Conservation (phyloP, 495 filamentous ascomycete genomes). For the Letharia columbiana region DNA sequence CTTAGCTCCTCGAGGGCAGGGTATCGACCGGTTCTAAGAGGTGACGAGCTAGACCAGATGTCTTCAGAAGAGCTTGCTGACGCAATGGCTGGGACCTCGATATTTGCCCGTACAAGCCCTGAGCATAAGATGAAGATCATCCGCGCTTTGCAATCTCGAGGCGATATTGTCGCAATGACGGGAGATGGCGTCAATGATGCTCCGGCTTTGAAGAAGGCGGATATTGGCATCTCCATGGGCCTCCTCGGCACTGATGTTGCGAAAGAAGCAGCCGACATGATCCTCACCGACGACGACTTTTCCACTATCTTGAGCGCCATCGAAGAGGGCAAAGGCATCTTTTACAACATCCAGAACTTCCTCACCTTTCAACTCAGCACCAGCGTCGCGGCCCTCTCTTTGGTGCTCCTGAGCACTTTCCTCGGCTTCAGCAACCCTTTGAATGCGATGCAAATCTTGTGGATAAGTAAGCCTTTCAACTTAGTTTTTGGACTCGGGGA, state of each 20-base stretch:
- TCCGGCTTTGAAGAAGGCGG: conserved; percentile 90
- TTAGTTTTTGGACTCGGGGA: not conserved
- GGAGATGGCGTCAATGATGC: conserved; percentile 98
- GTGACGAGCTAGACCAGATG: conserved; percentile 89
- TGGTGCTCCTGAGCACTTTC: conserved; percentile 86
- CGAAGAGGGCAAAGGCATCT: conserved; percentile 97
- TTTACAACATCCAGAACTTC: conserved; percentile 99
- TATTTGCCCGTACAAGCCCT: conserved; percentile 92
- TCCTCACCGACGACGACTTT: conserved; percentile 95
- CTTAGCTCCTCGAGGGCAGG: conserved; percentile 34
- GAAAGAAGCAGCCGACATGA: conserved; percentile 99
- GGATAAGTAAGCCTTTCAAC: conserved; percentile 72
- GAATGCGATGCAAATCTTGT: conserved; percentile 98
- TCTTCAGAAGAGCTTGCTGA: conserved; percentile 70
- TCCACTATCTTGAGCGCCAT: conserved; percentile 94
- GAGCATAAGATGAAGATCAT: conserved; percentile 99
- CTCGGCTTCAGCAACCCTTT: conserved; percentile 88
- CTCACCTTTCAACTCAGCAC: conserved; percentile 97
- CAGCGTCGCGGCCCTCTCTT: conserved; percentile 82
- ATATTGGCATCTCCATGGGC: conserved; percentile 98
- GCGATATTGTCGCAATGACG: conserved; percentile 98
- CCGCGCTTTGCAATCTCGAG: conserved; percentile 77
- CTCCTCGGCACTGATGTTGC: conserved; percentile 91
- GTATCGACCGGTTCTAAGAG: conserved; percentile 63
- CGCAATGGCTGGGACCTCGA: conserved; percentile 76